These are phyloP conservation scores for Gaertneriomyces semiglobifer DNA, from an alignment of 192 early-diverging fungal genomes.

Conservation along the genomic window DNA sequence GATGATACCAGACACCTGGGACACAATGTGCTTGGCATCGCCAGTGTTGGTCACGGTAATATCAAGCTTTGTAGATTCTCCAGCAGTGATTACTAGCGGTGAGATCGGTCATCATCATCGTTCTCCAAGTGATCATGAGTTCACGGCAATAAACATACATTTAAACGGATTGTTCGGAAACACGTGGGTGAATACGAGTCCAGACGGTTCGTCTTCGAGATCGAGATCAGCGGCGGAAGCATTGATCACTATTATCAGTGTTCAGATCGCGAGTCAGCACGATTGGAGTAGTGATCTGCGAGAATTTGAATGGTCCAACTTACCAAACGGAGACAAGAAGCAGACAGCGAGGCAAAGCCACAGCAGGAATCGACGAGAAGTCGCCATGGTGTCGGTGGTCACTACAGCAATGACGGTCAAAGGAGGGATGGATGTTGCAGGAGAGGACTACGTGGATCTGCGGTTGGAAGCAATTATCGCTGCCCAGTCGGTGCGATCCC, in stretches of 20 bases:
- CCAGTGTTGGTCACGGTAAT: constrained; percentile 21
- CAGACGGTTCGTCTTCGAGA: constrained; percentile 2
- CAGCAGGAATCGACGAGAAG: neutral
- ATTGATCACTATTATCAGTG: neutral
- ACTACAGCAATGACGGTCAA: too few species aligned
- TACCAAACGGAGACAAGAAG: constrained; percentile 1
- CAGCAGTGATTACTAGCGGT: constrained; percentile 12
- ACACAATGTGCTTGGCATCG: constrained; percentile 15
- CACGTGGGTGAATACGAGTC: constrained; percentile 17
- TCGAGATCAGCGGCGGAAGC: constrained; percentile 4
- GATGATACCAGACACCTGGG: constrained; percentile 18
- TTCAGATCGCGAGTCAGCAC: neutral
- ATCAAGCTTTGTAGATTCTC: constrained; percentile 9
- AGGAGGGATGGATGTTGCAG: too few species aligned
- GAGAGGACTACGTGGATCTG: too few species aligned
- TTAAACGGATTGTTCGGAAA: constrained; percentile 25
- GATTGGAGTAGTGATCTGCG: too few species aligned
- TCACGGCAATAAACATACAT: constrained; percentile 11
- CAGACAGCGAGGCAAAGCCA: constrained; percentile 2
- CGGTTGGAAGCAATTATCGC: too few species aligned
- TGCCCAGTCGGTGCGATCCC: too few species aligned
- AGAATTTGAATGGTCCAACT: neutral
- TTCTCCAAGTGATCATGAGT: neutral
- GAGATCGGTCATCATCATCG: neutral
- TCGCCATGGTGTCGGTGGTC: neutral